A percentile compares a stretch with the other conserved stretches of the same genome.
Conservation (phyloP, 2,329 filamentous ascomycete genomes). For the Camillea tinctor region DNA sequence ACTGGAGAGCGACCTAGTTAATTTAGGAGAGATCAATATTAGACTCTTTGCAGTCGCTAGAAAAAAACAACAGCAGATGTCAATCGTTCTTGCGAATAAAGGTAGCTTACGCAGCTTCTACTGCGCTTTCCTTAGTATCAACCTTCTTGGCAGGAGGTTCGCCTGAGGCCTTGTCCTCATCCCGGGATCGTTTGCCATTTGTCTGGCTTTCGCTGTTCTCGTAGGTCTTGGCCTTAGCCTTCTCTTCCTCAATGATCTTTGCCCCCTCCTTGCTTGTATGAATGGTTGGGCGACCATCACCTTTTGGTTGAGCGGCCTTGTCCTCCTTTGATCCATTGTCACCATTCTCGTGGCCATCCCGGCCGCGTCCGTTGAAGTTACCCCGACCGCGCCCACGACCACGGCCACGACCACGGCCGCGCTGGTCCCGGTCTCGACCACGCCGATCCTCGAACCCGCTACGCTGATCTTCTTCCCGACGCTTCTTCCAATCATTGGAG, state of each 20-base stretch:
- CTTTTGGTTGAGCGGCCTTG: conserved; percentile 28
- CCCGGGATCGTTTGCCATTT: conserved; percentile 55
- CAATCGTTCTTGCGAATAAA: not conserved
- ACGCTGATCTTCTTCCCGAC: conserved; percentile 61
- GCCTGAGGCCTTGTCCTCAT: conserved; percentile 46
- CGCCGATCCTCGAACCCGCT: conserved; percentile 54
- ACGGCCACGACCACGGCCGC: conserved; percentile 37
- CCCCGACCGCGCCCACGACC: conserved; percentile 45
- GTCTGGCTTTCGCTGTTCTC: conserved; percentile 20
- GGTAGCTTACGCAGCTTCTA: conserved; percentile 19
- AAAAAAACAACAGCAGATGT: not conserved
- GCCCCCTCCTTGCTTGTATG: conserved; percentile 42
- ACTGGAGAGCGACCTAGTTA: not conserved
- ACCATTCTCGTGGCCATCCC: conserved; percentile 38
- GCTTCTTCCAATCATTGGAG: conserved; percentile 62
- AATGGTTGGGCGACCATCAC: conserved; percentile 42
- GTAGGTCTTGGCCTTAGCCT: conserved; percentile 20
- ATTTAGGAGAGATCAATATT: not conserved
- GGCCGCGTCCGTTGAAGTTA: conserved; percentile 32
- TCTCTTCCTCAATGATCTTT: conserved; percentile 33
- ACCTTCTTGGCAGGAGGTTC: conserved; percentile 62
- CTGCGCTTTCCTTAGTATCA: conserved; percentile 46
- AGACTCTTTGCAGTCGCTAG: not conserved
- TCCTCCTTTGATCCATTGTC: conserved; percentile 36
- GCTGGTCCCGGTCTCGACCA: conserved; percentile 33